Conservation (phyloP, 2,329 filamentous ascomycete species). For the Sclerotinia subarctica region DNA sequence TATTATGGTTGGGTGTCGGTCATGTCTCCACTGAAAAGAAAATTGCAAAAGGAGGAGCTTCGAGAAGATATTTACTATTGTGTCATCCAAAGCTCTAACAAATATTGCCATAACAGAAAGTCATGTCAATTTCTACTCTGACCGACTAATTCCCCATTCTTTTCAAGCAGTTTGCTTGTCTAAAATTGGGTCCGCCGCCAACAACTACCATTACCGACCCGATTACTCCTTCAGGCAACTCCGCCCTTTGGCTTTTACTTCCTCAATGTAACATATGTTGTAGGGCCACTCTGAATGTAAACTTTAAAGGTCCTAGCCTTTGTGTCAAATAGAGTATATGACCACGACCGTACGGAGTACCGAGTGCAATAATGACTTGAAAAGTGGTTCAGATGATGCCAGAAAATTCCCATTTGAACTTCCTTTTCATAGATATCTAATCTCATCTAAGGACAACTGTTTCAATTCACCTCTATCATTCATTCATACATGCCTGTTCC, state of each 20-base stretch:
- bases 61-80: neutral
- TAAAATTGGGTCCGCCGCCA: neutral
- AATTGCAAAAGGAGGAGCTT: neutral
- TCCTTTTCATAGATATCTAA: conserved; percentile 4
- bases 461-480: neutral
- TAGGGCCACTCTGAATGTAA: neutral
- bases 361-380: too few species aligned
- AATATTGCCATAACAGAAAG: neutral
- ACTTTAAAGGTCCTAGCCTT: neutral
- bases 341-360: too few species aligned
- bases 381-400: neutral
- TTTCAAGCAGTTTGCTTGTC: neutral
- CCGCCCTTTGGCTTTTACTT: neutral
- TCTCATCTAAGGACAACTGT: neutral
- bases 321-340: neutral
- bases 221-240: neutral
- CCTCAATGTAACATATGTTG: neutral
- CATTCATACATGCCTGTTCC: neutral
- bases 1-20: neutral
- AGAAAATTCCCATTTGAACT: neutral
- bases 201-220: conserved; percentile 3
- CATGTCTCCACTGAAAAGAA: neutral
- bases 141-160: neutral
- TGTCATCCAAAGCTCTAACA: neutral
- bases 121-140: too few species aligned